Conservation (phyloP, 2,329 filamentous ascomycete species). For the Sporothrix globosa region DNA sequence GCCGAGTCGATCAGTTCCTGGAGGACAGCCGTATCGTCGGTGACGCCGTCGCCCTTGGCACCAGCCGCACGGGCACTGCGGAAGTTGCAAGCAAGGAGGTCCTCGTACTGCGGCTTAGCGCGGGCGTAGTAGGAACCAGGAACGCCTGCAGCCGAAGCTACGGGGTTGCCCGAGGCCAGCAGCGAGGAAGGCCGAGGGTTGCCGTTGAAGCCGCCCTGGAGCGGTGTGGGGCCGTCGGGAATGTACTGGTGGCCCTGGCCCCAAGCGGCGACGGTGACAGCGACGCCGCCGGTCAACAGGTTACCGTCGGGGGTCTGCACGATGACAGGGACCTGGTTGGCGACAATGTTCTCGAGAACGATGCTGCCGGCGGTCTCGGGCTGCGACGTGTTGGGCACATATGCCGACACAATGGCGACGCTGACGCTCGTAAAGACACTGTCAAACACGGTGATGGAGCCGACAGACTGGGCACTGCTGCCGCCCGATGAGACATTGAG, state of each 20-base stretch:
- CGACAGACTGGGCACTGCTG: constrained; percentile 60
- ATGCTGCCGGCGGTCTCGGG: constrained; percentile 56
- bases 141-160: constrained; percentile 33
- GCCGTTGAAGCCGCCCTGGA: constrained; percentile 54
- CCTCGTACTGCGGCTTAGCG: constrained; percentile 73
- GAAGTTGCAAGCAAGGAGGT: constrained; percentile 59
- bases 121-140: constrained; percentile 59
- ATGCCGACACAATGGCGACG: constrained; percentile 66
- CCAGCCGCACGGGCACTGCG: constrained; percentile 49
- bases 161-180: constrained; percentile 41
- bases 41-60: constrained; percentile 55
- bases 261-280: constrained; percentile 62
- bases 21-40: constrained; percentile 63
- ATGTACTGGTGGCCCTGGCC: constrained; percentile 69
- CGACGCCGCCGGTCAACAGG: constrained; percentile 55
- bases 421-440: constrained; percentile 66
- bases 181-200: constrained; percentile 57
- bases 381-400: constrained; percentile 47
- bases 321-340: constrained; percentile 46
- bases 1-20: constrained; percentile 60
- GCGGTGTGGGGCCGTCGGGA: constrained; percentile 45
- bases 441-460: constrained; percentile 72
- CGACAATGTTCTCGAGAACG: constrained; percentile 58
- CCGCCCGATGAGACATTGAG: constrained; percentile 61
- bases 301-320: constrained; percentile 48